These are phyloP conservation scores for Trametopsis cervina DNA, from an alignment of 768 basidiomycete genomes.

Conservation along the genomic window DNA sequence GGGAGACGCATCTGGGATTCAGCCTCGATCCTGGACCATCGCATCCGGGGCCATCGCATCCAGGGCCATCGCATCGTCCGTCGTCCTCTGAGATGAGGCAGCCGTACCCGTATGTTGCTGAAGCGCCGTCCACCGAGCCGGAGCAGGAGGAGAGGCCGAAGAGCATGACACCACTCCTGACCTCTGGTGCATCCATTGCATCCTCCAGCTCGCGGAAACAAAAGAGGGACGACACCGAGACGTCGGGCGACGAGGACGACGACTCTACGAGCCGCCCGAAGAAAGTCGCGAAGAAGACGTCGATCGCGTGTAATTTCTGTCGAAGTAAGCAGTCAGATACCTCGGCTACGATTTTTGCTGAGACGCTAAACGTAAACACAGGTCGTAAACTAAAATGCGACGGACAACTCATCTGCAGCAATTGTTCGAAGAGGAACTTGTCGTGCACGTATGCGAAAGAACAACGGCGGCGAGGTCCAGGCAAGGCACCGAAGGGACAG, in stretches of 20 bases:
- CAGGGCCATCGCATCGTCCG: too few species aligned
- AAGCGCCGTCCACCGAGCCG: too few species aligned
- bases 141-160: background rate
- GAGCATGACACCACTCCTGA: background rate
- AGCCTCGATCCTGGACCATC: background rate
- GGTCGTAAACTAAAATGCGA: constrained; percentile 61
- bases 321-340: constrained; percentile 42
- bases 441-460: constrained; percentile 47
- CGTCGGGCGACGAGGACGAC: constrained; percentile 3
- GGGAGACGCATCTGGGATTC: background rate
- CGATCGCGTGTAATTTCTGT: constrained; percentile 74
- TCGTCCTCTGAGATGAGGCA: too few species aligned
- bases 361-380: background rate
- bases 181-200: background rate
- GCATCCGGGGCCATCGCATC: too few species aligned
- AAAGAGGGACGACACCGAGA: background rate
- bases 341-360: background rate
- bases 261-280: constrained; percentile 5
- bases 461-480: constrained; percentile 61
- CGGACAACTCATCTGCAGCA: constrained; percentile 56
- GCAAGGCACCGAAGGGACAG: constrained; percentile 59
- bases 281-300: constrained; percentile 35
- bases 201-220: background rate
- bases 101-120: too few species aligned
- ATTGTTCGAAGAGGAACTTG: constrained; percentile 49